A percentile compares a stretch with the other conserved stretches of the same genome.
phyloP scores from a whole-genome alignment of 768 basidiomycete species.

The Tricholoma sp. region DNA sequence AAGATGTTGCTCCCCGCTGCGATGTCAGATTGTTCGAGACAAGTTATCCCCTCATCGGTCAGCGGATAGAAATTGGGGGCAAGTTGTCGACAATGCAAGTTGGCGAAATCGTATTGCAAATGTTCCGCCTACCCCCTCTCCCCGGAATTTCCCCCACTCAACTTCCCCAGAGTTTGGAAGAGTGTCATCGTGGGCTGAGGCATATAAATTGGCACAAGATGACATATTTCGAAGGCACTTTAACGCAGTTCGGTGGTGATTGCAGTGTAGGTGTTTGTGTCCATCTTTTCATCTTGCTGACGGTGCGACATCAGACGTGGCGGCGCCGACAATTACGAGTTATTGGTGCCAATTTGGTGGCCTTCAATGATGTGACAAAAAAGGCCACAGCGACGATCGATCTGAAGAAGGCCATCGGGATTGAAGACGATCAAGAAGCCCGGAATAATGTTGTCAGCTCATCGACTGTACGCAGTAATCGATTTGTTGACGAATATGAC shows the following conservation, averaged over 20 bases:
- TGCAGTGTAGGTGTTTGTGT: slow-evolving; percentile 59
- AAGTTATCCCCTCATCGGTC: slow-evolving; percentile 75
- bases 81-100: slow-evolving; percentile 64
- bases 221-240: slow-evolving; percentile 86
- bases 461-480: slow-evolving; percentile 28
- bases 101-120: slow-evolving; percentile 84
- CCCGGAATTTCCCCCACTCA: slow-evolving; percentile 75
- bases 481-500: slow-evolving; percentile 54
- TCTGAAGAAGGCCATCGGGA: slow-evolving; percentile 71
- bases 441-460: slow-evolving; percentile 43
- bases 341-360: slow-evolving; percentile 80
- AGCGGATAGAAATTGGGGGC: slow-evolving; percentile 52
- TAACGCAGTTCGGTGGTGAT: slow-evolving; percentile 94
- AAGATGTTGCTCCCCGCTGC: slow-evolving; percentile 77
- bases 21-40: slow-evolving; percentile 84
- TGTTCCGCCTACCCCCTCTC: slow-evolving; percentile 86
- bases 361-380: slow-evolving; percentile 92
- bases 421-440: slow-evolving; percentile 71
- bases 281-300: slow-evolving; percentile 5
- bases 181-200: slow-evolving; percentile 82
- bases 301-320: slow-evolving; percentile 51
- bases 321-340: slow-evolving; percentile 79
- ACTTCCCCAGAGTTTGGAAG: slow-evolving; percentile 89
- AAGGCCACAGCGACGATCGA: slow-evolving; percentile 88
- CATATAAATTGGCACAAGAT: slow-evolving; percentile 93